Conservation (phyloP, 2,329 filamentous ascomycete genomes). For the Raffaelea arxii region DNA sequence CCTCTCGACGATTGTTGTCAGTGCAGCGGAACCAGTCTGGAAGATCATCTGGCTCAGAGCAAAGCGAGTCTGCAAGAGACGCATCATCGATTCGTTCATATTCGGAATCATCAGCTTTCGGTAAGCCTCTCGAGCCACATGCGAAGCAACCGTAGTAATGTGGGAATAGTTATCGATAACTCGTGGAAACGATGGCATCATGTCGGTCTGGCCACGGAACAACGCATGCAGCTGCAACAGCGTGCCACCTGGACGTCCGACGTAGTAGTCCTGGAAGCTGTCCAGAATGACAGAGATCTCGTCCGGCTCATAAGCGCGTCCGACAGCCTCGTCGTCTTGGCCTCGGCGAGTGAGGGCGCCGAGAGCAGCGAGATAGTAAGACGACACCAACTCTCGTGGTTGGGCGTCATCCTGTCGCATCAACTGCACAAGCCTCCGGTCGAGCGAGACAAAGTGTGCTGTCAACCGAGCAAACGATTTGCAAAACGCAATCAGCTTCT, state of each 20-base stretch:
- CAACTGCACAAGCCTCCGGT: slow-evolving; percentile 27
- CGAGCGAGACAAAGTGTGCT: slow-evolving; percentile 41
- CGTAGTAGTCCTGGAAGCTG: slow-evolving; percentile 28
- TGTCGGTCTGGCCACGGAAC: slow-evolving; percentile 26
- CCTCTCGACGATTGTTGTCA: slow-evolving; percentile 43
- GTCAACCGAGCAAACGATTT: slow-evolving; percentile 36
- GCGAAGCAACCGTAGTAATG: slow-evolving; percentile 25
- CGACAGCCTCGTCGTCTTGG: slow-evolving; percentile 18
- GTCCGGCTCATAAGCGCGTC: slow-evolving; percentile 2
- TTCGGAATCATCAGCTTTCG: slow-evolving; percentile 13
- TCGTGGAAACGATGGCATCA: slow-evolving; percentile 36
- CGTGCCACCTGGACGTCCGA: slow-evolving; percentile 25
- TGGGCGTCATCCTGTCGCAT: slow-evolving; percentile 17
- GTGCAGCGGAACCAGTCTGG: slow-evolving; percentile 27
- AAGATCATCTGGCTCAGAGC: slow-evolving; percentile 29
- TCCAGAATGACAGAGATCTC: slow-evolving; percentile 31
- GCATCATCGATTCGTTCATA: not conserved
- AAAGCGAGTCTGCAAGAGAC: slow-evolving; percentile 9
- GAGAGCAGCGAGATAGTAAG: slow-evolving; percentile 36
- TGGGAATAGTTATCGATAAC: slow-evolving; percentile 32
- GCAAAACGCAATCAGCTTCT: slow-evolving; percentile 28
- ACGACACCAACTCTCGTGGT: slow-evolving; percentile 31
- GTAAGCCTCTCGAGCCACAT: slow-evolving; percentile 21
- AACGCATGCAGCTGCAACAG: slow-evolving; percentile 33
- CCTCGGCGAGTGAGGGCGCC: slow-evolving; percentile 22